phyloP scores from a whole-genome alignment of 768 basidiomycete genomes.

The Tubosaeta sp. region DNA sequence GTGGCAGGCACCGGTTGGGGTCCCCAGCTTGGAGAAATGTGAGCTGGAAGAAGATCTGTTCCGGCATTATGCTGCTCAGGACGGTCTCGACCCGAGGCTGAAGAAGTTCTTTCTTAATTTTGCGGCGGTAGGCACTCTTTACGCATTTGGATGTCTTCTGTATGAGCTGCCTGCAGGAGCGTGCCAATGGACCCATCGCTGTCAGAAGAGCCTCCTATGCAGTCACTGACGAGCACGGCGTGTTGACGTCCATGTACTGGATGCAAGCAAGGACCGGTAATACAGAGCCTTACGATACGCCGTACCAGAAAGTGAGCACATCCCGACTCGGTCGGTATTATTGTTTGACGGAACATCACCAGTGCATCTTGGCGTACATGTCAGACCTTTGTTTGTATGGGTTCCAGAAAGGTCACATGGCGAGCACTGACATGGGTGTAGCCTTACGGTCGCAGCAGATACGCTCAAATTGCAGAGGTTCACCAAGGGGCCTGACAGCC shows the following conservation, averaged over 20 bases:
- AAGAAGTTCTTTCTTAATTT: constrained; percentile 31
- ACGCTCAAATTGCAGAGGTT: constrained; percentile 51
- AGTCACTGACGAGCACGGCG: constrained; percentile 42
- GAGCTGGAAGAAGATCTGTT: constrained; percentile 49
- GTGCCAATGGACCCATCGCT: constrained; percentile 62
- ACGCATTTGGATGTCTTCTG: constrained; percentile 15
- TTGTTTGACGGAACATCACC: constrained; percentile 2
- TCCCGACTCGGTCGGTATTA: background rate
- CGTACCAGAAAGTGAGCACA: constrained; percentile 67
- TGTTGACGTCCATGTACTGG: constrained; percentile 64
- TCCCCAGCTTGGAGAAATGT: constrained; percentile 57
- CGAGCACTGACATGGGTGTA: constrained; percentile 25
- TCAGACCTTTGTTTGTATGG: constrained; percentile 77
- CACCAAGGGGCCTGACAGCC: constrained; percentile 44
- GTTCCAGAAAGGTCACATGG: background rate
- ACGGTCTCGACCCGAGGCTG: constrained; percentile 30
- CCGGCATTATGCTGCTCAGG: constrained; percentile 23
- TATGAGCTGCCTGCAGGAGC: constrained; percentile 48
- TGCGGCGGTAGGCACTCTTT: constrained; percentile 20
- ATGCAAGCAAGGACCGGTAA: constrained; percentile 61
- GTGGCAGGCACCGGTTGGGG: constrained; percentile 59
- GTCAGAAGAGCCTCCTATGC: constrained; percentile 51
- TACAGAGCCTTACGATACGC: constrained; percentile 59
- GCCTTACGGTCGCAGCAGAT: constrained; percentile 51
- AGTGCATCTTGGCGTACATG: constrained; percentile 79